These are phyloP conservation scores for Apiosordaria backusii DNA, from an alignment of 495 filamentous ascomycete species.

Conservation along the genomic window DNA sequence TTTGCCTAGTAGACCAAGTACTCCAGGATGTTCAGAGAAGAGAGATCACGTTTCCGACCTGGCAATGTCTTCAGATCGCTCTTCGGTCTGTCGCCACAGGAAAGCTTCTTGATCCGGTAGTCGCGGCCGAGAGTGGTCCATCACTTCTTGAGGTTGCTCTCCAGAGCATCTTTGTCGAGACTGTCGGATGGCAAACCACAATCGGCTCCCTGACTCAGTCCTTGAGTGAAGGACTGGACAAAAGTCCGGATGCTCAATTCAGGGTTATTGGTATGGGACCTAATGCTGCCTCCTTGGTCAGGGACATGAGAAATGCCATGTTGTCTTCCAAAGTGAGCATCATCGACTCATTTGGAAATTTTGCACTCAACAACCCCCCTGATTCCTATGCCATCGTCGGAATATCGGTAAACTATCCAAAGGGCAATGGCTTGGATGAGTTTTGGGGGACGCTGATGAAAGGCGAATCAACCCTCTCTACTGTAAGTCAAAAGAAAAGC, in stretches of 20 bases:
- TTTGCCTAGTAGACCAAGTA: constrained; percentile 14
- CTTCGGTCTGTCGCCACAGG: background rate
- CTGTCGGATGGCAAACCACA: background rate
- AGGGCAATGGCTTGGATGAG: constrained; percentile 10
- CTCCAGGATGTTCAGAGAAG: constrained; percentile 11
- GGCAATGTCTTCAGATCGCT: background rate
- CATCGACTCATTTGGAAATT: background rate
- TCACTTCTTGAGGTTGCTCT: background rate
- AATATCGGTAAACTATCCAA: constrained; percentile 11
- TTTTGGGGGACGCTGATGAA: constrained; percentile 16
- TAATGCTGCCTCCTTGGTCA: background rate
- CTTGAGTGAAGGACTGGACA: background rate
- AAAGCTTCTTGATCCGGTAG: background rate
- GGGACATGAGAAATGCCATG: background rate
- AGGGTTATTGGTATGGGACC: background rate
- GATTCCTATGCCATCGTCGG: constrained; percentile 13
- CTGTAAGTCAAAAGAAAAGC: background rate
- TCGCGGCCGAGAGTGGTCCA: too few species aligned
- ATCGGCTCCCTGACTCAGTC: background rate
- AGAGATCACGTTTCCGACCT: background rate
- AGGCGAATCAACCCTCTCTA: background rate
- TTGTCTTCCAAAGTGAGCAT: background rate
- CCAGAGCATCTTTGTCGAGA: background rate
- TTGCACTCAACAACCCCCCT: background rate
- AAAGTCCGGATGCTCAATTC: background rate